Percentiles rank a stretch among this genome's conserved stretches.
Conservation (phyloP, 768 basidiomycete genomes). For the Naganishia friedmannii region DNA sequence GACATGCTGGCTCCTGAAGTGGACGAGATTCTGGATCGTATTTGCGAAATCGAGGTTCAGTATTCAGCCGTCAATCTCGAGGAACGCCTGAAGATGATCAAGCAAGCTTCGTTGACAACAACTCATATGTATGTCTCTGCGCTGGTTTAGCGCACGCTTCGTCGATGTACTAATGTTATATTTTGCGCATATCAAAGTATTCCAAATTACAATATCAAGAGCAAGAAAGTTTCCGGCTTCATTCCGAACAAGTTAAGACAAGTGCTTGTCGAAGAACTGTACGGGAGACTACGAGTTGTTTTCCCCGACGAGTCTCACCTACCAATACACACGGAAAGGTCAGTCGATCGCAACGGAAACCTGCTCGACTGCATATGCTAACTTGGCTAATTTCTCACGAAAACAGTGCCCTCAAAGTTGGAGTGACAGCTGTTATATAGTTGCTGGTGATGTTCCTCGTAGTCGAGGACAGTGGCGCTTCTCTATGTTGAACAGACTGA, state of each 20-base stretch:
- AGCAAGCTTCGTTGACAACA: conserved; percentile 52
- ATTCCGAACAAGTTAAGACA: conserved; percentile 55
- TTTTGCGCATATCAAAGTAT: conserved; percentile 53
- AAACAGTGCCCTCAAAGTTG: conserved; percentile 7
- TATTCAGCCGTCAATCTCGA: conserved; percentile 47
- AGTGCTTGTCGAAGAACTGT: conserved; percentile 64
- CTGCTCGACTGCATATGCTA: not conserved
- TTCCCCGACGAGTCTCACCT: conserved; percentile 33
- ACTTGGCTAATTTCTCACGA: not conserved
- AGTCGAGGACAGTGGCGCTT: no score
- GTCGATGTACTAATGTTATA: not conserved
- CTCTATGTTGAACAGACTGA: no score
- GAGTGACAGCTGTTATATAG: conserved; percentile 9
- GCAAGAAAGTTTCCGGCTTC: conserved; percentile 44
- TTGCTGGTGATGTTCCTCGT: not conserved
- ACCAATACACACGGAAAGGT: not conserved
- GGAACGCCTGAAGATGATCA: conserved; percentile 55
- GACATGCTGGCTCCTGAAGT: conserved; percentile 54
- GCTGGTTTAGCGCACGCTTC: not conserved
- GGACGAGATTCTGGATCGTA: conserved; percentile 58
- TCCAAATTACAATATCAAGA: conserved; percentile 62
- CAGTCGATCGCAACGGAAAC: not conserved
- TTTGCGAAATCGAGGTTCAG: conserved; percentile 58
- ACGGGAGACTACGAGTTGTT: conserved; percentile 57
- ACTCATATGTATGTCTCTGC: conserved; percentile 61